A percentile compares a stretch with the other conserved stretches of the same genome.
Conservation (phyloP, 768 basidiomycete species). For the Hortiboletus flavorubellus region DNA sequence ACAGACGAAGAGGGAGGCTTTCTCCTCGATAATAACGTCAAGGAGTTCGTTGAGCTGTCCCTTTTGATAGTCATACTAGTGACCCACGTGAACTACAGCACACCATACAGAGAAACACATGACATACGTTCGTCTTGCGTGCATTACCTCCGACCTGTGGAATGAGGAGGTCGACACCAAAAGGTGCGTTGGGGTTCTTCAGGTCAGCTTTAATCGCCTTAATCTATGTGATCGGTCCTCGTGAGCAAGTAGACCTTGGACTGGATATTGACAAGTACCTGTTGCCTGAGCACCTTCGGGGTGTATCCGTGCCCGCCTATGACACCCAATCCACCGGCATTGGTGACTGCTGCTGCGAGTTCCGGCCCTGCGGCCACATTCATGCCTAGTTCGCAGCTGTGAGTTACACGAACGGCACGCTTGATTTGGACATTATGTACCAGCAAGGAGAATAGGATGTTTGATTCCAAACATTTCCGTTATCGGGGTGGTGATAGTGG, state of each 20-base stretch:
- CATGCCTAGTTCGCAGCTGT: slow-evolving; percentile 43
- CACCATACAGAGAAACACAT: not conserved
- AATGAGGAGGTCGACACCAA: slow-evolving; percentile 88
- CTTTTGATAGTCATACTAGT: slow-evolving; percentile 83
- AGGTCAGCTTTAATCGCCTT: slow-evolving; percentile 69
- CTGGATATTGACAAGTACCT: slow-evolving; percentile 44
- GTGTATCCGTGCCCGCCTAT: slow-evolving; percentile 90
- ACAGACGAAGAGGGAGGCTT: slow-evolving; percentile 83
- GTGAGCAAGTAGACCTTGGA: not conserved
- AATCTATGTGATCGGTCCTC: slow-evolving; percentile 44
- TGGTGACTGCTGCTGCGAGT: slow-evolving; percentile 90
- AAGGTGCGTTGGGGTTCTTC: slow-evolving; percentile 72
- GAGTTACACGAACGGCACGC: slow-evolving; percentile 37
- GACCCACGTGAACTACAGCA: not conserved
- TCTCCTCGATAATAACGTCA: slow-evolving; percentile 91
- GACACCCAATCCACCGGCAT: slow-evolving; percentile 90
- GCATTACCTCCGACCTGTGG: slow-evolving; percentile 86
- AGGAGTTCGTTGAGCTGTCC: slow-evolving; percentile 82
- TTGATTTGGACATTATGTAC: slow-evolving; percentile 28
- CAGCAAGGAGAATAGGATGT: slow-evolving; percentile 86
- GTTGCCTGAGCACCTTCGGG: slow-evolving; percentile 72
- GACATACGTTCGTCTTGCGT: slow-evolving; percentile 81
- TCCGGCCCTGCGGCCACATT: slow-evolving; percentile 73
- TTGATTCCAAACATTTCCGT: slow-evolving; percentile 86
- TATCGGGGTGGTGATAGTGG: slow-evolving; percentile 78